Base-by-base conservation (phyloP, 2,329 filamentous ascomycete species). In the Pseudocercospora pini-densiflorae region DNA sequence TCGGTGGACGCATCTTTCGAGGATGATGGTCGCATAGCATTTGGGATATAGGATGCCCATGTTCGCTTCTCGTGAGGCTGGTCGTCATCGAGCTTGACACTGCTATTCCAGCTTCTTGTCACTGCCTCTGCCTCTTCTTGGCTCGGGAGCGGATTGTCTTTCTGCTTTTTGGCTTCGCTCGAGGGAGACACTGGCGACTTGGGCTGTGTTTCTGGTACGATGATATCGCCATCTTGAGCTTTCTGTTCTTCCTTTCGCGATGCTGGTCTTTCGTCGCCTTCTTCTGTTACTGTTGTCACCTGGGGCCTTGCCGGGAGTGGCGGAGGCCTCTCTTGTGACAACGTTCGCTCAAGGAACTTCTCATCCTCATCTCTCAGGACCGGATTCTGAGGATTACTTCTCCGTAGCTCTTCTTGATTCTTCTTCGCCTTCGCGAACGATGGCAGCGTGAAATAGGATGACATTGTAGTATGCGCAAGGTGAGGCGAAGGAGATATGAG, bases 351-450 rank as follows among this genome's bases (percentile, higher is more conserved):
- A 23, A 89, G 77, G 70, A 88, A 89, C 61, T 82, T 79, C 70
- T 89, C 85, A 68, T 89, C 87, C 72, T 88, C 87, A n/a, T 86
- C 82, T 19, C 85, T 87, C n/a, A 89, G 75, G 2, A 89, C 82
- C 5, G 82, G 74, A 72, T 77, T 73, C n/a, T 76, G 71, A 6
- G 77, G 77, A 49, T 78, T 77, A 8, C 69, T 76, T 64, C 76
- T 77, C 60, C 77, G 69, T 16, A 78, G 71, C n/a, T 75, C 74
- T 59, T 78, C 76, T 40, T 71, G 73, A 68, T 78, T 77, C 70
- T 77, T 75, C 69, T 76, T 77, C 23, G 77, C 76, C 19, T 74
- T 70, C 5, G 76, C 75, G 62, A 77, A 78, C 4, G 76, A 77
- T 5, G 76, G 72, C 0, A 76, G 68, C 12, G 74, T 76, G 67